Base-by-base conservation (phyloP, 2,329 filamentous ascomycete species). In the Fusarium papillatum region DNA sequence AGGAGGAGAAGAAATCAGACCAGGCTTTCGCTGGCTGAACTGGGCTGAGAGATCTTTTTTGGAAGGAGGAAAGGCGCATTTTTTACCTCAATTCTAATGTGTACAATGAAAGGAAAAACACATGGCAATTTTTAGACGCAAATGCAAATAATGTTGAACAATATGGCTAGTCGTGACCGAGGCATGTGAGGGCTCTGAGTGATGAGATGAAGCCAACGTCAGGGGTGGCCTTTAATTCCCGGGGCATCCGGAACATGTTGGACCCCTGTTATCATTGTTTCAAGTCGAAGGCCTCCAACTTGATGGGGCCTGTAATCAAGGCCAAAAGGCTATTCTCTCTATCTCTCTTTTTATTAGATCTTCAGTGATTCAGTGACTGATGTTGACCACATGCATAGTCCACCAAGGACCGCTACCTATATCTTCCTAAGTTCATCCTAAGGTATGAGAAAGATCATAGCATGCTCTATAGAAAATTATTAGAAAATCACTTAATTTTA, bases 61-160 rank as follows among this genome's bases (percentile, higher is more conserved):
- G 57, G 57, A 50, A 24, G 70, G 76, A 73, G 74, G 41, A 43
- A 50, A 38, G 65, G 65, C 74, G 74, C 73, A 72, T 60, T 71
- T 50, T 70, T 68, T 67, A 66, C 64, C 74, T 50, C 75, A 78
- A n/a, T 77, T 72, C 64, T 79, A 80, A 79, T 79, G 78, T 79
- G 78, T 79, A 79, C 76, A 80, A 79, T 72, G 78, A 79, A 74
- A 73, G 76, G 71, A 76, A 72, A 65, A 75, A 75, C 68, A 79
- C 71, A 79, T 75, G 74, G 75, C 68, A 78, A 68, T 74, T 69
- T 72, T 76, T 79, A 76, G 78, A 77, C 69, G 62, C 65, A 75
- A 62, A 76, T 66, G 72, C 74, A 75, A 74, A 77, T 71, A 73
- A 69, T 78, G 75, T 66, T 69, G 50, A 57, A 57, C 19, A 57